Base-by-base conservation (phyloP, 1,284 basidiomycete genomes). In the Rhodotorula sp. region DNA sequence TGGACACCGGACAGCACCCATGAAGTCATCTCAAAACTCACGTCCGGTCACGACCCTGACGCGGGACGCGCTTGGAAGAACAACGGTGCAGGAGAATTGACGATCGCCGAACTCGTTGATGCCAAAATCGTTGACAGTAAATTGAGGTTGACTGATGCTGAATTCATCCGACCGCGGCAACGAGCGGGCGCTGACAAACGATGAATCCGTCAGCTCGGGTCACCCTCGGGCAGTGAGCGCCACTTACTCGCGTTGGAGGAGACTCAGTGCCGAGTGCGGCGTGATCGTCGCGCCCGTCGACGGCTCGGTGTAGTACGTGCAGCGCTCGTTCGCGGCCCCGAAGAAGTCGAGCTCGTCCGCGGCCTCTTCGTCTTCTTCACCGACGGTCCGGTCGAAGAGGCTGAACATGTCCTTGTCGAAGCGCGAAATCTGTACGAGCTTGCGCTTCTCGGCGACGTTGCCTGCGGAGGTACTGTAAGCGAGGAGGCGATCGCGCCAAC, bases 161-260 rank as follows among this genome's bases (percentile, higher is more conserved):
- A 66, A 70, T 8, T 47, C 60, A 57, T 70, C 68, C 10, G 64
- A 62, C 16, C 28, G 45, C 2, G 68, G 68, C 21, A 70, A 61
- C 8, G 68, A 62, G 14, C 26, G n/a, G 43, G 64, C 58, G 60
- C 68, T 69, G 62, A 3, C 5, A 26, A 43, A 31, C 19, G 2
- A n/a, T 60, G 28, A 5, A 8, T 3, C 47, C 31, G 19, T 34
- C 14, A 26, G n/a, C 14, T 2, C 10, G 43, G 10, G 45, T 12
- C 10, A 28, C 18, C 8, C 38, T 16, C 2, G 10, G 5, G 15
- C 8, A 43, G 18, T 6, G 19, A 16, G 28, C 12, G 26, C 5
- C 5, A 56, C 63, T 23, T 59, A 69, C 63, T 62, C 66, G 14
- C 64, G 54, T 6, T 60, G 45, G 5, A 70, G 55, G 2, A 70